Percentiles rank a stretch among this genome's conserved stretches.
phyloP scores from a whole-genome alignment of 768 basidiomycete species.

The Termitomyces sp. region DNA sequence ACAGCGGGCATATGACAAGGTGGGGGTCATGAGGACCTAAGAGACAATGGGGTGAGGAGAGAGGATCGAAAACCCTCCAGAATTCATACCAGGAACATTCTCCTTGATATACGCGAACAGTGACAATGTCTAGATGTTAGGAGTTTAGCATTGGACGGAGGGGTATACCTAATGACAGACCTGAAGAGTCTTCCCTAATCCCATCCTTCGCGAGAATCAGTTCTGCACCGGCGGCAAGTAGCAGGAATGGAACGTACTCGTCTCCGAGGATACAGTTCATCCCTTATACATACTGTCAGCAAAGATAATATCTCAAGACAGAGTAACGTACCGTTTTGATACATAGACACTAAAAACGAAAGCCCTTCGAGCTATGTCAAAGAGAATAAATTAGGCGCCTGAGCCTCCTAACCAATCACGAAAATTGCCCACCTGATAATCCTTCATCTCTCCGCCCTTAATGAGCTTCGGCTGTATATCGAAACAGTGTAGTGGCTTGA shows the following conservation, averaged over 20 bases:
- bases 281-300: slow-evolving; percentile 25
- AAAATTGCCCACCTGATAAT: slow-evolving; percentile 53
- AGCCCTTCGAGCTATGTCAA: slow-evolving; percentile 50
- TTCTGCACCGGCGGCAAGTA: neutral
- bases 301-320: neutral
- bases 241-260: slow-evolving; percentile 36
- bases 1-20: slow-evolving; percentile 71
- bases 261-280: slow-evolving; percentile 75
- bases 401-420: neutral
- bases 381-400: neutral
- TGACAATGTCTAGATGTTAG: slow-evolving; percentile 41
- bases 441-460: slow-evolving; percentile 59
- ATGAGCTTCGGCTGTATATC: slow-evolving; percentile 48
- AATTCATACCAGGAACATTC: slow-evolving; percentile 30
- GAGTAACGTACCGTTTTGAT: slow-evolving; percentile 50
- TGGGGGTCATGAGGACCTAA: slow-evolving; percentile 52
- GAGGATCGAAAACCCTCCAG: neutral
- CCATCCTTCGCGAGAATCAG: slow-evolving; percentile 39
- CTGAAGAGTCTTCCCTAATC: slow-evolving; percentile 64
- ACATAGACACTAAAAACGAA: slow-evolving; percentile 62
- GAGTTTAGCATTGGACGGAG: neutral
- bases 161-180: slow-evolving; percentile 19
- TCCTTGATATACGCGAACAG: slow-evolving; percentile 70
- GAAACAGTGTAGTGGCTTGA: slow-evolving; percentile 33
- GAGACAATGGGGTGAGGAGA: neutral